Evolutionary conservation across 306 rosid genomes (phyloP).

Genomic region (Cucumis sativus): Cucumber_9930_V3 NC_026659.2:26302501-26303000

Average conservation of each 20-base stretch:
- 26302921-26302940: not conserved
- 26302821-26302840: not conserved
- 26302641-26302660: not conserved
- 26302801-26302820: not conserved
- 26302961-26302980: constrained; percentile 1
- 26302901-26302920: constrained; percentile 1
- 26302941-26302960: too few species aligned
- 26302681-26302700: constrained; percentile 6
- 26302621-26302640: not conserved
- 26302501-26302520: not conserved
- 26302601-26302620: not conserved
- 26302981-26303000: constrained; percentile 1
- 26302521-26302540: not conserved
- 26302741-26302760: constrained; percentile 25
- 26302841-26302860: not conserved
- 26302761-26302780: constrained; percentile 11
- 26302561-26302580: not conserved
- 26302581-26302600: not conserved
- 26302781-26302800: not conserved
- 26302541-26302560: not conserved
- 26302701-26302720: constrained; percentile 6
- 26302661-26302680: not conserved
- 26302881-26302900: not conserved
- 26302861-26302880: not conserved
- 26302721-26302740: constrained; percentile 13